These are phyloP conservation scores for Margaritispora aquatica DNA, from an alignment of 495 filamentous ascomycete species.

Conservation along the genomic window DNA sequence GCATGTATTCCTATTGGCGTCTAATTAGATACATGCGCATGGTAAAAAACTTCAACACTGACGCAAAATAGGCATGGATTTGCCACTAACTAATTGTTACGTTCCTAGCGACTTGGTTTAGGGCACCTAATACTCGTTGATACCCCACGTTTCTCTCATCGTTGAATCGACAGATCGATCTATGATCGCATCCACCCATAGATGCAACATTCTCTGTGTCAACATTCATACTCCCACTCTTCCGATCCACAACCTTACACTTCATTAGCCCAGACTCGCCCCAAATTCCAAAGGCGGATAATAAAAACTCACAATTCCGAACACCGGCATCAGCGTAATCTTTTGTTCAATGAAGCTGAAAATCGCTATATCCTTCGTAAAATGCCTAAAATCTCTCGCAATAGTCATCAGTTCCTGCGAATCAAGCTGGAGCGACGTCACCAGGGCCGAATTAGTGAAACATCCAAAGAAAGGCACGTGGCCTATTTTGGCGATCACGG, in stretches of 20 bases:
- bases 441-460: background rate
- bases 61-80: too few species aligned
- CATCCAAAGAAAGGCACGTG: background rate
- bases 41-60: too few species aligned
- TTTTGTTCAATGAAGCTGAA: conserved; percentile 8
- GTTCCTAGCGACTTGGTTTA: background rate
- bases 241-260: background rate
- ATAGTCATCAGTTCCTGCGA: conserved; percentile 2
- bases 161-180: background rate
- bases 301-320: background rate
- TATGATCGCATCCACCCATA: conserved; percentile 3
- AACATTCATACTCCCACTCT: background rate
- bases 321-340: background rate
- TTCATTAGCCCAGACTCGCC: background rate
- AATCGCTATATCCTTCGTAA: background rate
- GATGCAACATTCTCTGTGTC: background rate
- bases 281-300: background rate
- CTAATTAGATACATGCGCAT: too few species aligned
- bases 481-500: background rate
- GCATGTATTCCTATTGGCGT: background rate
- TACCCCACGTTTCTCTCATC: background rate
- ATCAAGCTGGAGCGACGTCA: background rate
- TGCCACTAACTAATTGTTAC: conserved; percentile 2
- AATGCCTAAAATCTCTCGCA: conserved; percentile 7
- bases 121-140: background rate